Conservation (phyloP, 164 flowering plant species). For the Dillenia turbinata region DNA sequence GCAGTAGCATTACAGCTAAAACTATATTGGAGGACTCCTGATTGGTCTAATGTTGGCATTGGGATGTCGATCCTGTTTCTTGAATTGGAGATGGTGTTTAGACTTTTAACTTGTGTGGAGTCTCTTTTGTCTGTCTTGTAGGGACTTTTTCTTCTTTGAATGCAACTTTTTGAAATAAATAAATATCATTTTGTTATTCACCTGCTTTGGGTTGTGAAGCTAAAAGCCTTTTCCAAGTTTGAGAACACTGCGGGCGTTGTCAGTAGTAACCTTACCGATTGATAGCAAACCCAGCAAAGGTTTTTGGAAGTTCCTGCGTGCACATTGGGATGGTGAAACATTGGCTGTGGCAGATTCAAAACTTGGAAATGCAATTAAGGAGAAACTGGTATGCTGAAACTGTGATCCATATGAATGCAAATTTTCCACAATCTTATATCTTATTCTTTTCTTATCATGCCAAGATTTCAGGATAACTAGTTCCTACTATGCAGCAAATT, state of each 20-base stretch:
- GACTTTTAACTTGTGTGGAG: too few species aligned
- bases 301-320: slow-evolving; percentile 56
- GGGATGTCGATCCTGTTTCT: too few species aligned
- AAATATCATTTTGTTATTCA: too few species aligned
- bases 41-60: too few species aligned
- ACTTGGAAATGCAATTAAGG: slow-evolving; percentile 64
- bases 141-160: too few species aligned
- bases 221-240: slow-evolving; percentile 68
- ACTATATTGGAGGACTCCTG: too few species aligned
- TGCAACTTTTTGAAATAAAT: too few species aligned
- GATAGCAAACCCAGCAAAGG: slow-evolving; percentile 58
- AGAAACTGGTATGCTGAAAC: slow-evolving; percentile 39
- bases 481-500: slow-evolving; percentile 25
- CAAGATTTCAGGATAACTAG: background rate
- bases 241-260: slow-evolving; percentile 55
- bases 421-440: background rate
- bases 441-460: background rate
- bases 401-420: background rate
- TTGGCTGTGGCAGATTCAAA: slow-evolving; percentile 67
- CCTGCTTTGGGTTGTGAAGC: slow-evolving; percentile 42
- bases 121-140: too few species aligned
- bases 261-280: slow-evolving; percentile 41
- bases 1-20: too few species aligned
- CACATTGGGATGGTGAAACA: slow-evolving; percentile 51
- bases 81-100: too few species aligned